Evolutionary conservation across 768 basidiomycete genomes (phyloP), one percentile per base, ranked within the genome.

Genomic region (Boletus bicolor): DNA sequence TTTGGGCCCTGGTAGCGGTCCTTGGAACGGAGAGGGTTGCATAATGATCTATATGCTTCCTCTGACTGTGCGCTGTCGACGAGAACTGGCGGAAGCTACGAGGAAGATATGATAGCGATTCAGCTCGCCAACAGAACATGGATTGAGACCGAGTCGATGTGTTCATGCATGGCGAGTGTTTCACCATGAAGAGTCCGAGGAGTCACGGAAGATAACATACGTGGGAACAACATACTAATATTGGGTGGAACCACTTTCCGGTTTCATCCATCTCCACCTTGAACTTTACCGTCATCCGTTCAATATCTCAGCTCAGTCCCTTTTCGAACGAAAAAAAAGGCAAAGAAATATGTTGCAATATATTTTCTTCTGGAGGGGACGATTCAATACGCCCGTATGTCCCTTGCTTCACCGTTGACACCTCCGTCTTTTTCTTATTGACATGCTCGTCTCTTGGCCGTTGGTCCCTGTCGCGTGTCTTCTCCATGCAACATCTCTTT

Each of bases 1-100:
- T 72, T 34, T 71, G 70, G 17, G 69, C 71, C 45, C 57, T 69
- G 39, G 69, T 72, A 35, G 71, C 70, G 12, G 55, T 58, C 42
- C 62, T 56, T 12, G 71, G 66, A 39, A 71, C 46, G 4, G 61
- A 57, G 10, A 72, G 69, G 5, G 57, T 35, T 4, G 68, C 64
- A 45, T 72, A 72, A 32, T 71, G 69, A 39, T 72, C 67, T 41
- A 41, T 15, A 14, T 54, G 56, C 12, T 58, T 66, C 47, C 49
- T 61, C 17, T 35, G 53, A 10, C 44, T 32, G 37, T 44, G 38
- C 6, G 51, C 11, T 1, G 65, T 57, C 9, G 58, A 71, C 30
- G 69, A 68, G 44, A 71, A 70, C 8, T 12, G 49, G 17, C 61
- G 55, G 10, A 5, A 6, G 11, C 50, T 6, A 36, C 36, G 21